These are phyloP conservation scores for Sequoia sempervirens DNA, from an alignment of 75 land plant genomes.

Conservation along the genomic window DNA sequence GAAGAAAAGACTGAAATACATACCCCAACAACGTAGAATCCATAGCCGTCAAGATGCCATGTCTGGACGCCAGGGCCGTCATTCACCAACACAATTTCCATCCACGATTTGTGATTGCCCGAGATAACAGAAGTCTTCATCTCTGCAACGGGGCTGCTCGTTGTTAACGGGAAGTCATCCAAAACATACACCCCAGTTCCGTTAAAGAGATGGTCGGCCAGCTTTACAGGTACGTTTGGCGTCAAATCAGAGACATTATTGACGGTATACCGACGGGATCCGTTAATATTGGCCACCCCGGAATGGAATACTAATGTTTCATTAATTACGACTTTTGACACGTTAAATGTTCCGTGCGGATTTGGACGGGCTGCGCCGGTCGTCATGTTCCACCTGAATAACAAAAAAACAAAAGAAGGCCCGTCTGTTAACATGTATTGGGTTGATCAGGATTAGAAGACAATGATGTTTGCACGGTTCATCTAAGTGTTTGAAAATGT, in stretches of 20 bases:
- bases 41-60: slow-evolving; percentile 80
- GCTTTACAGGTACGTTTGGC: slow-evolving; percentile 31
- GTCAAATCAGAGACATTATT: slow-evolving; percentile 31
- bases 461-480: background rate
- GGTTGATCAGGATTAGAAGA: background rate
- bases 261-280: slow-evolving; percentile 17
- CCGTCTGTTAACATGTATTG: no score
- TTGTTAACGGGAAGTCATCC: slow-evolving; percentile 25
- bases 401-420: no score
- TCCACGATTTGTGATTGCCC: slow-evolving; percentile 39
- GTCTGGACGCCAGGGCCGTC: slow-evolving; percentile 32
- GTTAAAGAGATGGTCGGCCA: slow-evolving; percentile 36
- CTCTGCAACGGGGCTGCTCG: slow-evolving; percentile 10
- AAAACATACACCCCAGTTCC: slow-evolving; percentile 31
- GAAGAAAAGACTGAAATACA: background rate
- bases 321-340: slow-evolving; percentile 15
- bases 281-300: slow-evolving; percentile 12
- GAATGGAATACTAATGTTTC: slow-evolving; percentile 22
- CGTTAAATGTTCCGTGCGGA: slow-evolving; percentile 67
- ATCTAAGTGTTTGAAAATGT: background rate
- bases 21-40: slow-evolving; percentile 88
- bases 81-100: slow-evolving; percentile 70
- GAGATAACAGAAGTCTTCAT: slow-evolving; percentile 30
- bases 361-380: slow-evolving; percentile 83
- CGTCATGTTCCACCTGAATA: slow-evolving; percentile 68